Evolutionary conservation across 2,329 filamentous ascomycete species (phyloP), one percentile per base, ranked within the genome.

Genomic region (Aspergillus aculeatinus): DNA sequence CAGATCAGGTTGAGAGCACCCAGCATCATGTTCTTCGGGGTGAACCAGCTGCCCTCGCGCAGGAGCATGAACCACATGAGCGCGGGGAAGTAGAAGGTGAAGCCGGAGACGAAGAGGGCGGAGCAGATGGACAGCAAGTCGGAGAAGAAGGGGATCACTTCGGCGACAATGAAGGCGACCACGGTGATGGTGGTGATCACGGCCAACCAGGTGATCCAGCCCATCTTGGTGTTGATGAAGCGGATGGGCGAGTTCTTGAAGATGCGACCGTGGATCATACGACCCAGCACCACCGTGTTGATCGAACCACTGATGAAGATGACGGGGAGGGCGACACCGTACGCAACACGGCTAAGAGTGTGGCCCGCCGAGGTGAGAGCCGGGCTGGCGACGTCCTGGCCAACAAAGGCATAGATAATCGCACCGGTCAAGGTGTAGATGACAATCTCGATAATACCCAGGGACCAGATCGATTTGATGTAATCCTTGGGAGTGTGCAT

Each of bases 131-230:
- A 73, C 5, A 82, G 72, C 64, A 81, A 79, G 59, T 90, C 91
- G 10, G 85, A 87, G 79, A 96, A 96, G 81, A 95, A 94, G 0
- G 91, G 91, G 68, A 94, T 94, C 49, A 92, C 87, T 72, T 94
- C 89, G 4, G 90, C 89, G 66, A 93, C 92, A 72, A 96, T 85
- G 72, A 94, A 95, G 3, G 90, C 91, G n/a, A 89, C 68, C 19
- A 92, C 76, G 88, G 91, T 96, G 3, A 88, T 90, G 1, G 74
- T 27, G 10, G 57, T 52, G 27, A 74, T 72, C 2, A 72, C 55
- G 7, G 33, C 55, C 23, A 73, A 56, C 73, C 73, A 76, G 31
- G 72, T 72, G 21, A 68, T 57, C 73, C 73, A 76, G 23, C 73
- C 71, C 62, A 69, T 71, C 60, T 67, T 68, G 42, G 70, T 73